phyloP scores from a whole-genome alignment of 176 grass and related monocot species.

The Oryza longistaminata region DNA sequence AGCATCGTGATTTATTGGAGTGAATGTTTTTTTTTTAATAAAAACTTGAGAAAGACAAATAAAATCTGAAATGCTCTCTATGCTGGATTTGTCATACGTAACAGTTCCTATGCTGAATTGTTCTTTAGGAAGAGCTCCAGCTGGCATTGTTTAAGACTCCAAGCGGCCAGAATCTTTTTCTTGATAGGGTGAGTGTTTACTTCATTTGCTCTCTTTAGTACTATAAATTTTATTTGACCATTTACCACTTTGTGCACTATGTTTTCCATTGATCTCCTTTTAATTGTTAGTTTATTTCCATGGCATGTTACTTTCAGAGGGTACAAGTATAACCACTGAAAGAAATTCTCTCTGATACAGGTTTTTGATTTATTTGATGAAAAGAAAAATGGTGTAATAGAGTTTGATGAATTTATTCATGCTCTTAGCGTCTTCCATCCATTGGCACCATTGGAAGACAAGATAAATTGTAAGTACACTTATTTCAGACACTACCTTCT shows the following conservation, averaged over 20 bases:
- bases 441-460: slow-evolving; percentile 61
- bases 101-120: not conserved
- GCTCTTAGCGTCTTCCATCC: slow-evolving; percentile 84
- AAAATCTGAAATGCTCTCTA: slow-evolving; percentile 3
- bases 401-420: slow-evolving; percentile 92
- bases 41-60: not conserved
- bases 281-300: slow-evolving; percentile 15
- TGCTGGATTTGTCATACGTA: not conserved
- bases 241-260: not conserved
- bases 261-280: not conserved
- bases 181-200: slow-evolving; percentile 61
- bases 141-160: slow-evolving; percentile 74
- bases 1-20: not conserved
- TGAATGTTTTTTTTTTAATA: not conserved
- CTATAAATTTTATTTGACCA: not conserved
- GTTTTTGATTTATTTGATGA: slow-evolving; percentile 91
- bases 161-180: slow-evolving; percentile 75
- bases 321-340: not conserved
- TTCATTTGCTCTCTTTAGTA: slow-evolving; percentile 6
- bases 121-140: slow-evolving; percentile 78
- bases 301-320: not conserved
- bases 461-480: slow-evolving; percentile 70
- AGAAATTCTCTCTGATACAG: slow-evolving; percentile 24
- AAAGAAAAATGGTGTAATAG: slow-evolving; percentile 87
- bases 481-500: not conserved